A percentile compares a stretch with the other conserved stretches of the same genome.
phyloP scores from a whole-genome alignment of 1,139 yeast genomes.

The Blastobotrys buckinghamii region DNA sequence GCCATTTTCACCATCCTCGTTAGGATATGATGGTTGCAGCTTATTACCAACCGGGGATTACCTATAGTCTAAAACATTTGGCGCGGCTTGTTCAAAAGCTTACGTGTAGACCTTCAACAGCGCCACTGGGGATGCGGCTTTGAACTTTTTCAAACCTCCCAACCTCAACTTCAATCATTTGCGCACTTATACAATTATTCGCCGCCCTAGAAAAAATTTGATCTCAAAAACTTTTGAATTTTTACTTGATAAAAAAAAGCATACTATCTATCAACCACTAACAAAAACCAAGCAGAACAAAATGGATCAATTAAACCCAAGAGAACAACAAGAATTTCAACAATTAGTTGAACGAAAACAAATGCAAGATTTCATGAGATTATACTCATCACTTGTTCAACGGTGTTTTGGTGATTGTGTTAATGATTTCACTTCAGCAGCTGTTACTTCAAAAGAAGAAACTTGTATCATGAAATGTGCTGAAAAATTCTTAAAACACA shows the following conservation, averaged over 20 bases:
- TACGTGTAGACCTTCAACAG: no score
- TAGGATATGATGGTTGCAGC: no score
- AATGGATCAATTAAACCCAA: slow-evolving; percentile 53
- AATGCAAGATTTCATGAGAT: slow-evolving; percentile 97
- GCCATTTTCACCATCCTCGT: no score
- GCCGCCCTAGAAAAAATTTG: no score
- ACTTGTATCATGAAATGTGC: slow-evolving; percentile 86
- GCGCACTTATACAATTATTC: no score
- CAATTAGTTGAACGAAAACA: slow-evolving; percentile 94
- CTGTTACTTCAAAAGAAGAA: slow-evolving; percentile 77
- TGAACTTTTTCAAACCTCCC: no score
- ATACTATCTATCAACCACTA: slow-evolving; percentile 53
- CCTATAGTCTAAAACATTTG: no score
- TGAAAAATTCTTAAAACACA: slow-evolving; percentile 95
- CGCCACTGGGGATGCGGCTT: no score
- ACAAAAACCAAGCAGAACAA: slow-evolving; percentile 30
- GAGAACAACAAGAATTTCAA: slow-evolving; percentile 95
- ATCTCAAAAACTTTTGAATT: neutral
- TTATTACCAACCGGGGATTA: no score
- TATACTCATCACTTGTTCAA: slow-evolving; percentile 89
- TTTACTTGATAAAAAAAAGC: slow-evolving; percentile 26
- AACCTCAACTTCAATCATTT: no score
- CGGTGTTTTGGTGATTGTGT: slow-evolving; percentile 97
- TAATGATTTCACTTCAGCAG: slow-evolving; percentile 92
- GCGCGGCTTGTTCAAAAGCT: no score